phyloP scores from a whole-genome alignment of 2,329 filamentous ascomycete species.

The Alternaria sp. region DNA sequence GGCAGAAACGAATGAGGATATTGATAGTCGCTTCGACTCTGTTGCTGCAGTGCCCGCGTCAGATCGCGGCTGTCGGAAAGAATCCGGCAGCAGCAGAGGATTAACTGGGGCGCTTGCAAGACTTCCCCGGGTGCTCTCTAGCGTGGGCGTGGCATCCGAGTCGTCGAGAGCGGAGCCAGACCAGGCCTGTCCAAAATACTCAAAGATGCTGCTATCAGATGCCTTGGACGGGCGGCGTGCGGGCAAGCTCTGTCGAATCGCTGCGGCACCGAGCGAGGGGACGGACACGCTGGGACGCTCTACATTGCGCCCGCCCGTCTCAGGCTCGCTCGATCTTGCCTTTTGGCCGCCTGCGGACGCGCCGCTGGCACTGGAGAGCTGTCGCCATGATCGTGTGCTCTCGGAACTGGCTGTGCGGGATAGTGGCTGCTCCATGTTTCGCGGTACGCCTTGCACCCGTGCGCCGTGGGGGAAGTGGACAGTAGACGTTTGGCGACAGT shows the following conservation, averaged over 20 bases:
- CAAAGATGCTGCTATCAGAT: conserved; percentile 52
- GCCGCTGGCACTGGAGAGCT: conserved; percentile 57
- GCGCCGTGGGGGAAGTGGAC: conserved; percentile 7
- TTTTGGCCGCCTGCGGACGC: conserved; percentile 56
- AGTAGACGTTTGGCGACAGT: conserved; percentile 1
- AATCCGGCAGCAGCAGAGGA: conserved; percentile 55
- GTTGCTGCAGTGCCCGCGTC: conserved; percentile 43
- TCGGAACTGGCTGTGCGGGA: conserved; percentile 47
- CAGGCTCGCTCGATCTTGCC: conserved; percentile 65
- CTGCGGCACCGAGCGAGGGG: conserved; percentile 59
- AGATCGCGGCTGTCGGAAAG: conserved; percentile 54
- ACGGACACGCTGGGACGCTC: conserved; percentile 69
- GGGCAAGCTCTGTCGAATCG: conserved; percentile 52
- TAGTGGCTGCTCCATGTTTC: conserved; percentile 38
- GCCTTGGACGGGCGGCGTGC: conserved; percentile 50
- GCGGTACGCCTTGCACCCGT: conserved; percentile 6
- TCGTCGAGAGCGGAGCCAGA: conserved; percentile 57
- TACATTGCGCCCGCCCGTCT: conserved; percentile 63
- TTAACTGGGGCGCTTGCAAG: conserved; percentile 22
- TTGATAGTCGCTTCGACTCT: conserved; percentile 70
- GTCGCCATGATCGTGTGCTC: conserved; percentile 49
- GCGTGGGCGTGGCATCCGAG: conserved; percentile 52
- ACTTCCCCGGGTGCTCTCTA: conserved; percentile 32
- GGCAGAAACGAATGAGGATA: conserved; percentile 72
- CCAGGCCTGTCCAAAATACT: conserved; percentile 26